phyloP scores from a whole-genome alignment of 2,329 filamentous ascomycete species.

The Calonectria fujianensis region DNA sequence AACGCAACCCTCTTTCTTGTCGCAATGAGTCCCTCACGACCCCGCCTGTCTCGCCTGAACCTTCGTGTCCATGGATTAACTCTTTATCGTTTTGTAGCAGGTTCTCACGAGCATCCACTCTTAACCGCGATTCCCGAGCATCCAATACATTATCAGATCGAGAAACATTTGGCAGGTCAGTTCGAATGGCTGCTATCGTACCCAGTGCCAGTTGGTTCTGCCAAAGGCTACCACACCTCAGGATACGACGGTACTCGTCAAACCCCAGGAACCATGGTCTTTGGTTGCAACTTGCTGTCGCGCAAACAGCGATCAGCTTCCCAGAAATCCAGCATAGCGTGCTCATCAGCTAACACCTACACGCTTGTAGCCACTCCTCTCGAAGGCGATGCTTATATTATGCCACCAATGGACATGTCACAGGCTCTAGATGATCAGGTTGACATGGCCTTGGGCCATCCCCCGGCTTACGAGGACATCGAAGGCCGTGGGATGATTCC shows the following conservation, averaged over 20 bases:
- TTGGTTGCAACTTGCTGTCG: conserved; percentile 73
- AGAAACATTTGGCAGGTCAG: conserved; percentile 68
- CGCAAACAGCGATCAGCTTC: conserved; percentile 55
- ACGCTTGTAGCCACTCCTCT: conserved; percentile 69
- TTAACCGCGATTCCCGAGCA: conserved; percentile 50
- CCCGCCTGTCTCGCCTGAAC: neutral
- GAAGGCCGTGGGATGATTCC: conserved; percentile 48
- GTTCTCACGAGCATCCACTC: conserved; percentile 51
- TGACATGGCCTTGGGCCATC: conserved; percentile 53
- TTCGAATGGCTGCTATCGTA: conserved; percentile 71
- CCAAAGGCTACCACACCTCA: conserved; percentile 44
- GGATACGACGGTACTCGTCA: conserved; percentile 40
- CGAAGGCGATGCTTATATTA: conserved; percentile 50
- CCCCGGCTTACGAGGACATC: conserved; percentile 50
- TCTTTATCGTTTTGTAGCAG: conserved; percentile 34
- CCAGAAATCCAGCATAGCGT: conserved; percentile 43
- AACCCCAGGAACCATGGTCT: conserved; percentile 58
- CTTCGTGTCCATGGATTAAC: conserved; percentile 41
- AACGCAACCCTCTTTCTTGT: neutral
- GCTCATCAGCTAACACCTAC: conserved; percentile 62
- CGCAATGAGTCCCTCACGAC: conserved; percentile 24
- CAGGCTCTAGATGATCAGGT: conserved; percentile 40
- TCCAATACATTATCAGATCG: conserved; percentile 59
- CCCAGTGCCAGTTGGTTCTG: conserved; percentile 55
- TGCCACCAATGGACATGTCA: conserved; percentile 44